Base-by-base conservation (phyloP, 768 basidiomycete genomes). In the Lactifluus piperatus region DNA sequence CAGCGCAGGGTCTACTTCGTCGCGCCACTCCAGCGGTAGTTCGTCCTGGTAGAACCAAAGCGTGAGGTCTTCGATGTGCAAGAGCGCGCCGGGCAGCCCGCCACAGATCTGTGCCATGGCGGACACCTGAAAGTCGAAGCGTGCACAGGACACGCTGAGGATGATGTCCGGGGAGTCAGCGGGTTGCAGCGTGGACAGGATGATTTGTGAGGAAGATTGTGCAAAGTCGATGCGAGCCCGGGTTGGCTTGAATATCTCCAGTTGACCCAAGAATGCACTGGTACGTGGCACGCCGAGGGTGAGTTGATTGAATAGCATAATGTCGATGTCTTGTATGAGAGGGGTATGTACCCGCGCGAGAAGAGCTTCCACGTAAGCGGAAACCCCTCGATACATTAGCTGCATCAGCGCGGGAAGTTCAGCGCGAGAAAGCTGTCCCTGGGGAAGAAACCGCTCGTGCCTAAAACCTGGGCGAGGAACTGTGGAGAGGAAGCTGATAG, bases 221-320 rank as follows among this genome's bases (percentile, higher is more conserved):
- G 60, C 18, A 10, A 61, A 56, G 24, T 52, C 50, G 27, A 61
- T 47, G 36, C 50, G 54, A 6, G 55, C 54, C 0, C 49, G 29
- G 20, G 45, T 47, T 16, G 54, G 45, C 24, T 18, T 34, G 30
- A 46, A 39, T 7, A 18, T 20, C 16, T 51, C 59, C 18, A 56
- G 44, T 20, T 51, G 26, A 22, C 1, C 22, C 13, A 60, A 22
- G 49, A 56, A 60, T 2, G 16, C 14, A 36, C 34, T 26, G 29
- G 36, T 56, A 37, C 30, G 50, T 2, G 60, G 60, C 16, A 61
- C 1, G 41, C 44, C 24, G 0, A 61, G 16, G 2, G 55, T 51
- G 29, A 56, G 60, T 24, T 61, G 60, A 18, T 61, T 52, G 50
- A 61, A 61, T 4, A 61, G 29, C 5, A 44, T 32, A 43, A 61